Percentiles rank a stretch among this genome's conserved stretches.
phyloP scores from a whole-genome alignment of 129 eudicot species.

The Escallonia rubra region DNA sequence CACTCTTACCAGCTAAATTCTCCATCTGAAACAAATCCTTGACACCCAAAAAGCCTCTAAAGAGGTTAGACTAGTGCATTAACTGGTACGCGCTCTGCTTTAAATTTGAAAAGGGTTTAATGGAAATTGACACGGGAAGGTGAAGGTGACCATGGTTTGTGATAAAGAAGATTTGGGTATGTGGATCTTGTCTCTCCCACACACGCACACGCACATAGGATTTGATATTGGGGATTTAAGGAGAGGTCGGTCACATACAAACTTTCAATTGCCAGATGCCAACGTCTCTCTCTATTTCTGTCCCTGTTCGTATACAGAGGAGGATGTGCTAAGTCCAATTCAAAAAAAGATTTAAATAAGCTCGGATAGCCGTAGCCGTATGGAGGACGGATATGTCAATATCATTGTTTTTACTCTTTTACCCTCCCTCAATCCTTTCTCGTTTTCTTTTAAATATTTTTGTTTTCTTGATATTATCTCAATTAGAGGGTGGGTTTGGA shows the following conservation, averaged over 20 bases:
- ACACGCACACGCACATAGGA: background rate
- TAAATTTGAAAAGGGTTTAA: background rate
- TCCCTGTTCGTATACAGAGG: too few relatives aligned
- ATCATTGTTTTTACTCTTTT: background rate
- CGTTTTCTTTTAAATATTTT: too few relatives aligned
- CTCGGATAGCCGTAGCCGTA: constrained; percentile 29
- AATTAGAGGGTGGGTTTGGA: too few relatives aligned
- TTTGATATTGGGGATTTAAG: constrained; percentile 33
- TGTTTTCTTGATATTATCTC: too few relatives aligned
- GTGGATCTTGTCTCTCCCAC: constrained; percentile 3
- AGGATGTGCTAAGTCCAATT: constrained; percentile 7
- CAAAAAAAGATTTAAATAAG: constrained; percentile 26
- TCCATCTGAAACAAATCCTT: constrained; percentile 21
- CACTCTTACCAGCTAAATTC: constrained; percentile 22
- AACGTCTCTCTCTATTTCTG: constrained; percentile 33
- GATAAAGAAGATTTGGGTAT: background rate
- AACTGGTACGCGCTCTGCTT: too few relatives aligned
- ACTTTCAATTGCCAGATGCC: constrained; percentile 21
- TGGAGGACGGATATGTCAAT: constrained; percentile 30
- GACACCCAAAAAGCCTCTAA: too few relatives aligned
- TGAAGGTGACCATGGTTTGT: background rate
- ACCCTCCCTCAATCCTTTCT: background rate
- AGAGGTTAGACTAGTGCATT: too few relatives aligned
- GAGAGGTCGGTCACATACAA: background rate
- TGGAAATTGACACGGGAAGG: background rate